phyloP scores from a whole-genome alignment of 2,329 filamentous ascomycete genomes.

The Penicillium sp. region DNA sequence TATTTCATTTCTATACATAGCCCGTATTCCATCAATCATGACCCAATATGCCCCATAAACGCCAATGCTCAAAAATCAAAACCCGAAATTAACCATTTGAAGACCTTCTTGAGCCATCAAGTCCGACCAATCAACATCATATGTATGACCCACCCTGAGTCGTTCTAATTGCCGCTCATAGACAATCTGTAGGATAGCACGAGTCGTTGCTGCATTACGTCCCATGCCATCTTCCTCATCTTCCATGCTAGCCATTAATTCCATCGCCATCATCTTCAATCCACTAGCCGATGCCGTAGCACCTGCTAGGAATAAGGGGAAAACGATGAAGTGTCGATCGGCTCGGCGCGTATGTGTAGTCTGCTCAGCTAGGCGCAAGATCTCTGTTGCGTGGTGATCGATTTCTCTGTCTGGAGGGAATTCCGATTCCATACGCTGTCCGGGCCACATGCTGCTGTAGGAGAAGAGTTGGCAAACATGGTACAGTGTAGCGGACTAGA shows the following conservation, averaged over 20 bases:
- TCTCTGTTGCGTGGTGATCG: conserved; percentile 44
- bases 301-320: conserved; percentile 56
- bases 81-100: conserved; percentile 52
- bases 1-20: conserved; percentile 22
- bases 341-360: conserved; percentile 41
- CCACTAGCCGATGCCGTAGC: conserved; percentile 40
- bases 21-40: conserved; percentile 12
- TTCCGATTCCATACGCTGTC: conserved; percentile 44
- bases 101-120: conserved; percentile 47
- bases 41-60: no score
- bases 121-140: conserved; percentile 52
- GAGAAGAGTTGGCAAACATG: conserved; percentile 52
- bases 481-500: conserved; percentile 44
- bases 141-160: conserved; percentile 41
- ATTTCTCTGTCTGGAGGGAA: conserved; percentile 44
- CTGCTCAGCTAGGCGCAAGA: conserved; percentile 46
- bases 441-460: conserved; percentile 54
- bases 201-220: conserved; percentile 47
- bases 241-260: conserved; percentile 51
- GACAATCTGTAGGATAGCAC: conserved; percentile 47
- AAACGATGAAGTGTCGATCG: conserved; percentile 49
- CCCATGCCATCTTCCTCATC: conserved; percentile 46
- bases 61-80: conserved; percentile 29
- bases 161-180: conserved; percentile 49
- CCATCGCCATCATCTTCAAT: conserved; percentile 48